Conservation (phyloP, 192 early-diverging fungal species). For the Backusella mclennaniae region DNA sequence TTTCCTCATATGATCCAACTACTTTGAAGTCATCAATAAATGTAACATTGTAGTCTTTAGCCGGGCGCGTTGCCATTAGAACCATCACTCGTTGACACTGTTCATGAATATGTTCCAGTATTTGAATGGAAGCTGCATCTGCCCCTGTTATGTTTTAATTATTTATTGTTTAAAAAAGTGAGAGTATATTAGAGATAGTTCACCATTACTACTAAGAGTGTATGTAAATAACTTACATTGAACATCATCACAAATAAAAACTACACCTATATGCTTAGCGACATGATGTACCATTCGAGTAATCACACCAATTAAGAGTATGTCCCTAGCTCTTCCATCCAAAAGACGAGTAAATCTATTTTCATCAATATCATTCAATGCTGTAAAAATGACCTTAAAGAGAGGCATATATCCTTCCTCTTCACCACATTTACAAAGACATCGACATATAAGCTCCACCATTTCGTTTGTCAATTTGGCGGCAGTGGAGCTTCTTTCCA, state of each 20-base stretch:
- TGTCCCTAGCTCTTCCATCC: constrained; percentile 33
- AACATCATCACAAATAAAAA: constrained; percentile 46
- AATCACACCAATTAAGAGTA: constrained; percentile 39
- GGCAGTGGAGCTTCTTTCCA: background rate
- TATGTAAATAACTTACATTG: constrained; percentile 41
- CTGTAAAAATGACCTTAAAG: constrained; percentile 28
- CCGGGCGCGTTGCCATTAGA: constrained; percentile 42
- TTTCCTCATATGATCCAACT: constrained; percentile 28
- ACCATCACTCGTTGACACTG: constrained; percentile 39
- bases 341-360: constrained; percentile 28
- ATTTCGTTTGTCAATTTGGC: constrained; percentile 12
- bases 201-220: background rate
- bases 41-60: constrained; percentile 34
- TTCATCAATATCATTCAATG: constrained; percentile 36
- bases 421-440: constrained; percentile 42
- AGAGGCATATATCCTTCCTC: constrained; percentile 32
- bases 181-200: background rate
- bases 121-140: constrained; percentile 38
- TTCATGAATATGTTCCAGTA: constrained; percentile 45
- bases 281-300: constrained; percentile 37
- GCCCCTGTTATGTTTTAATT: constrained; percentile 37
- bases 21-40: constrained; percentile 22
- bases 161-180: background rate
- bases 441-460: constrained; percentile 29
- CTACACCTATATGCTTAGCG: constrained; percentile 30